These are phyloP conservation scores for Yarrowia yakushimensis DNA, from an alignment of 805 yeast genomes.

Conservation along the genomic window DNA sequence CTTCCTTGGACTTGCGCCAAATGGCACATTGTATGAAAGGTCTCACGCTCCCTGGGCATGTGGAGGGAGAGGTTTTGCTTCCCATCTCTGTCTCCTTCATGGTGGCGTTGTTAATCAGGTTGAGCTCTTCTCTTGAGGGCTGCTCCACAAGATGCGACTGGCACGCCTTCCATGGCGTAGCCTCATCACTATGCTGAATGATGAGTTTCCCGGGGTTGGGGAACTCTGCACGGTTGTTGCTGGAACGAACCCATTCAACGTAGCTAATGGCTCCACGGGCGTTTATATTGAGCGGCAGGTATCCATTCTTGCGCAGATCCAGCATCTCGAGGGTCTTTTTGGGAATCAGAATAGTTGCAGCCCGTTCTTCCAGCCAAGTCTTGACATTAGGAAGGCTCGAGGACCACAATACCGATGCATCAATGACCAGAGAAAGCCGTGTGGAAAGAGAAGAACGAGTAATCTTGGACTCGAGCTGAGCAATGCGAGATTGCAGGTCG, in stretches of 20 bases:
- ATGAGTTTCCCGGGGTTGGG: slow-evolving; percentile 8
- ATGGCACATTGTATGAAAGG: slow-evolving; percentile 3
- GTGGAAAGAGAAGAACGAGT: neutral
- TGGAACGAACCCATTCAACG: neutral
- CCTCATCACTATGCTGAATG: neutral
- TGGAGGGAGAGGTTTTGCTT: neutral
- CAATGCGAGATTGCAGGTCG: slow-evolving; percentile 10
- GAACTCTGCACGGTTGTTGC: neutral
- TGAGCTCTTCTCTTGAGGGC: neutral
- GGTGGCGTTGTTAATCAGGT: slow-evolving; percentile 10
- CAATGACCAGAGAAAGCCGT: neutral
- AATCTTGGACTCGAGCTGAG: neutral
- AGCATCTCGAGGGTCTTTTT: slow-evolving; percentile 8
- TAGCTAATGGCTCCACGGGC: neutral
- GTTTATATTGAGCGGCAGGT: slow-evolving; percentile 8
- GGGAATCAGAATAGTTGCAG: slow-evolving; percentile 9
- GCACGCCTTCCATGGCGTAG: neutral
- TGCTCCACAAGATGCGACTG: neutral
- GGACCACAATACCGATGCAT: neutral
- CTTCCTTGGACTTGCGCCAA: slow-evolving; percentile 1
- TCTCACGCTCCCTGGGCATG: neutral
- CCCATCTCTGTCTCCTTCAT: slow-evolving; percentile 15
- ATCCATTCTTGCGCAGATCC: slow-evolving; percentile 2
- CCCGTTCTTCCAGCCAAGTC: slow-evolving; percentile 17
- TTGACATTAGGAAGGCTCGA: neutral